These are phyloP conservation scores for Backusella morwellensis DNA, from an alignment of 192 early-diverging fungal genomes.

Conservation along the genomic window DNA sequence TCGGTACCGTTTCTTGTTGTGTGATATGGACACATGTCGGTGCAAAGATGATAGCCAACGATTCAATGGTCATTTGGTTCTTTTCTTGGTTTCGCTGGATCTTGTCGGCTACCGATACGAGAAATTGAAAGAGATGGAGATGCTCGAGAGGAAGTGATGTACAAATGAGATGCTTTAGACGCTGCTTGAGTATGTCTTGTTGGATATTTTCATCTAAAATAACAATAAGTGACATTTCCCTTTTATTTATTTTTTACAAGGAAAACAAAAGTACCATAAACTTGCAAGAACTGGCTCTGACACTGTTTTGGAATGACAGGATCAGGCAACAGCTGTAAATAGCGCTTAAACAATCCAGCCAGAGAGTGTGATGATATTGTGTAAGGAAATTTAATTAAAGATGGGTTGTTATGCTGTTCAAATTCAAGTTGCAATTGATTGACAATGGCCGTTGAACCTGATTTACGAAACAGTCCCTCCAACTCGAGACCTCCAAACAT, in stretches of 20 bases:
- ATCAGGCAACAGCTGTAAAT: constrained; percentile 7
- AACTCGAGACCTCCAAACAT: background rate
- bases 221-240: background rate
- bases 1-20: background rate
- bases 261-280: background rate
- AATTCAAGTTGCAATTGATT: constrained; percentile 9
- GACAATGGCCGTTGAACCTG: background rate
- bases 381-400: background rate
- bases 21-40: background rate
- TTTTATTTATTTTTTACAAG: background rate
- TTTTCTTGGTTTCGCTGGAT: background rate
- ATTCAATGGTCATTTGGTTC: constrained; percentile 9
- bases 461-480: constrained; percentile 10
- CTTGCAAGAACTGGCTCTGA: background rate
- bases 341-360: constrained; percentile 6
- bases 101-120: background rate
- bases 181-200: background rate
- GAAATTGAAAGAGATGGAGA: background rate
- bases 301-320: constrained; percentile 6
- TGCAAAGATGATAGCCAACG: constrained; percentile 11
- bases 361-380: background rate
- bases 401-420: background rate
- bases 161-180: background rate
- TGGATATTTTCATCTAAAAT: background rate
- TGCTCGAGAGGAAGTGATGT: background rate